Base-by-base conservation (phyloP, 192 early-diverging fungal genomes). In the Dissophora globulifera region DNA sequence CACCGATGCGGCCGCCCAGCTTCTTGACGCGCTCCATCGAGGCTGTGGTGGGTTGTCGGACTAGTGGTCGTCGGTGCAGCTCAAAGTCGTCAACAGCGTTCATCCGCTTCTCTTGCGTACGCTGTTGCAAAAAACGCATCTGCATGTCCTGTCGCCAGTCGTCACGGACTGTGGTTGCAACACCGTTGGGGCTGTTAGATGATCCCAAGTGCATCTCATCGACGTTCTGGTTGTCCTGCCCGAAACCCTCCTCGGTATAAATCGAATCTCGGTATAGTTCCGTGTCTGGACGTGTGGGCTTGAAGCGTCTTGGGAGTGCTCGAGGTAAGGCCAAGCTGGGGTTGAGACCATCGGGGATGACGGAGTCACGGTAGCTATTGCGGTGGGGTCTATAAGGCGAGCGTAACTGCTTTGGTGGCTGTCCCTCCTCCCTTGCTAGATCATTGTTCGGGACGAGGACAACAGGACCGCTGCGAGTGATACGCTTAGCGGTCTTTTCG, bases 311-410 rank as follows among this genome's bases (percentile, higher is more conserved):
- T 9, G 70, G 70, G 0, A 75, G 50, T 8, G 70, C 70, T 49
- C 70, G 70, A 47, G 70, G 70, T 12, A 75, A 48, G 12, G 70
- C 70, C 7, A 75, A 41, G 50, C 49, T 60, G 0, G 70, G 70
- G 50, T 75, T 62, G 3, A 75, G 25, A 3, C 55, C 62, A 7
- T 20, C 50, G 31, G 51, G 26, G 12, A 17, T 25, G 13, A 41
- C 43, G 3, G 25, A n/a, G 7, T 65, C 27, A 16, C 41, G 52
- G 23, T 45, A 42, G 15, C 45, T 42, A 26, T 62, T 5, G 38
- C 54, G 20, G 5, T 42, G 6, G 16, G 13, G 32, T 62, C 48
- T 49, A 20, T 35, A 11, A 17, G 45, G 19, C 17, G 58, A n/a
- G 43, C 43, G 17, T 25, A 23, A 4, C 16, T 29, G 20, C 31